phyloP scores from a whole-genome alignment of 2,329 filamentous ascomycete species.

The Pseudogymnoascus sp. region DNA sequence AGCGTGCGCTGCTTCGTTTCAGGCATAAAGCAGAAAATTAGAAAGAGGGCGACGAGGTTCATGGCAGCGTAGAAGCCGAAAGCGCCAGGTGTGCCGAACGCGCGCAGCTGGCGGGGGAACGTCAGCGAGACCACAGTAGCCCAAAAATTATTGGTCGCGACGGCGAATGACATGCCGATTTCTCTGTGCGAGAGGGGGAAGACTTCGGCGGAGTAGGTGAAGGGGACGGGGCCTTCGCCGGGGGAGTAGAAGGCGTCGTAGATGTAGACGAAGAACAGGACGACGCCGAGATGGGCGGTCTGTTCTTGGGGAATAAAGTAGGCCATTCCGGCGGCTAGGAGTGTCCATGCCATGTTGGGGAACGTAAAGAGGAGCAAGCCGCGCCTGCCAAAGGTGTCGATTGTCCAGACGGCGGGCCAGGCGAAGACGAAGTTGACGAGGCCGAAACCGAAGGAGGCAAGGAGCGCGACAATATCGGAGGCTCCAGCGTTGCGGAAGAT shows the following conservation, averaged over 20 bases:
- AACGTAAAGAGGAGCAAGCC: slow-evolving; percentile 58
- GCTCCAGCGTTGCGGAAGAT: slow-evolving; percentile 53
- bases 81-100: slow-evolving; percentile 32
- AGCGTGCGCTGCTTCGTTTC: slow-evolving; percentile 46
- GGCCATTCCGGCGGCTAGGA: slow-evolving; percentile 56
- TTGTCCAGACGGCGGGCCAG: slow-evolving; percentile 60
- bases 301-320: slow-evolving; percentile 39
- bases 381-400: slow-evolving; percentile 60
- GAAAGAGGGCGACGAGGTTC: slow-evolving; percentile 46
- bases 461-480: slow-evolving; percentile 45
- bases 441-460: slow-evolving; percentile 59
- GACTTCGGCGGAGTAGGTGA: slow-evolving; percentile 55
- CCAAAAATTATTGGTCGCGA: slow-evolving; percentile 54
- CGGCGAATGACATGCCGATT: slow-evolving; percentile 56
- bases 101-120: slow-evolving; percentile 22
- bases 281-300: slow-evolving; percentile 44
- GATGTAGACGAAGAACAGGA: slow-evolving; percentile 56
- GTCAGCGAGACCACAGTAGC: slow-evolving; percentile 57
- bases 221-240: slow-evolving; percentile 56
- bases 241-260: slow-evolving; percentile 61
- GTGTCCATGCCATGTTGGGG: slow-evolving; percentile 59
- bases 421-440: slow-evolving; percentile 58
- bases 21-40: slow-evolving; percentile 51
- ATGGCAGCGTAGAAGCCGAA: slow-evolving; percentile 50
- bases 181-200: slow-evolving; percentile 58